A percentile compares a stretch with the other conserved stretches of the same genome.
Conservation (phyloP, 208 protist genomes). For the Acanthamoeba healyi region DNA sequence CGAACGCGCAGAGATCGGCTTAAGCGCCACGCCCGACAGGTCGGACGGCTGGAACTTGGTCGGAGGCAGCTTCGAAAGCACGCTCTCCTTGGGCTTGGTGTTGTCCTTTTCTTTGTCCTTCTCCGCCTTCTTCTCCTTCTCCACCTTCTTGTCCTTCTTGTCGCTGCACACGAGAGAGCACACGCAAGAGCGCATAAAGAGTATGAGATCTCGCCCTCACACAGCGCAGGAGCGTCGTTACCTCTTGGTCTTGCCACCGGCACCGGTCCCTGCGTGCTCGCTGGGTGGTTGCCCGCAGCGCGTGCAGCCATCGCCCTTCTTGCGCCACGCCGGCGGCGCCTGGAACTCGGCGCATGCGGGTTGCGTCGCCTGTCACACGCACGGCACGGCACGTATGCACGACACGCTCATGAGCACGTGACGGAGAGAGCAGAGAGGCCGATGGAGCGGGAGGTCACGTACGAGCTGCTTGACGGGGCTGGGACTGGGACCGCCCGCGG, state of each 20-base stretch:
- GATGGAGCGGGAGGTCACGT: not conserved
- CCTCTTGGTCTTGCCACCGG: not conserved
- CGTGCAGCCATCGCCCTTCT: slow-evolving; percentile 2
- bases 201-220: no score
- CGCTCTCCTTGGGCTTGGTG: slow-evolving; percentile 33
- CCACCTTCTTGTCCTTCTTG: slow-evolving; percentile 6
- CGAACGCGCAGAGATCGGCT: slow-evolving; percentile 30
- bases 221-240: not conserved
- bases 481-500: not conserved
- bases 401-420: not conserved
- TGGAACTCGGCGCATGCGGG: not conserved
- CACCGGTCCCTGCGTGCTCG: not conserved
- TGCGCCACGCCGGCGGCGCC: not conserved
- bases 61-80: slow-evolving; percentile 4
- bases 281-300: not conserved
- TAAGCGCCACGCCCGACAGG: slow-evolving; percentile 22
- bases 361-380: not conserved
- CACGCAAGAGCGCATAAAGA: no score
- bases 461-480: not conserved
- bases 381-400: no score
- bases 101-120: slow-evolving; percentile 54
- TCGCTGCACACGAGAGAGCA: not conserved
- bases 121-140: slow-evolving; percentile 58
- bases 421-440: not conserved
- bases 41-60: slow-evolving; percentile 27